Conservation (phyloP, 2,329 filamentous ascomycete species). For the Fusarium humuli region DNA sequence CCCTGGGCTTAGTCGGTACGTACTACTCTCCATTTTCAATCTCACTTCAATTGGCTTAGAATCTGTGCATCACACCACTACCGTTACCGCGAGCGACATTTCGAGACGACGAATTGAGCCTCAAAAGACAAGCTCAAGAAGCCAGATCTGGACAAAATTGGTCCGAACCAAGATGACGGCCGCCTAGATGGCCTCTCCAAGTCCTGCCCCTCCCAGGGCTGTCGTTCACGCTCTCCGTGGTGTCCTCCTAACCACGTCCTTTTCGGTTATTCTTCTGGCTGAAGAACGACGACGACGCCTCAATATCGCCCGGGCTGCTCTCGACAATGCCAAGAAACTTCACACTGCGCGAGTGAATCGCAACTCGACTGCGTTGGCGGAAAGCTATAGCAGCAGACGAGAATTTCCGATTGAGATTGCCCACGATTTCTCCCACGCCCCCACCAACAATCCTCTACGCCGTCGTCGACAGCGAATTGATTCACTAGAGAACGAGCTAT, state of each 20-base stretch:
- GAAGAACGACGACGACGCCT: conserved; percentile 69
- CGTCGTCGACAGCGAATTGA: conserved; percentile 44
- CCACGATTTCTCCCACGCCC: conserved; percentile 41
- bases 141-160: conserved; percentile 7
- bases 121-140: conserved; percentile 5
- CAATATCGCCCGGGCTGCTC: conserved; percentile 61
- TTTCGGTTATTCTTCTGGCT: conserved; percentile 65
- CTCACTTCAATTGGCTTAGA: conserved; percentile 15
- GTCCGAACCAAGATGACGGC: conserved; percentile 44
- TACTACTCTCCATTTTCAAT: conserved; percentile 15
- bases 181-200: conserved; percentile 58
- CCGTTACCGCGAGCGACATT: conserved; percentile 37
- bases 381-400: conserved; percentile 42
- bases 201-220: conserved; percentile 66
- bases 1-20: neutral
- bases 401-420: conserved; percentile 44
- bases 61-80: conserved; percentile 42
- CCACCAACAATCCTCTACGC: conserved; percentile 45
- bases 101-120: conserved; percentile 41
- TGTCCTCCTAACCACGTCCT: conserved; percentile 67
- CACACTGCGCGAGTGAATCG: conserved; percentile 54
- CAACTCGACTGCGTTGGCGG: conserved; percentile 46
- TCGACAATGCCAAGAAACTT: conserved; percentile 65
- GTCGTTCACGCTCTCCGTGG: conserved; percentile 67
- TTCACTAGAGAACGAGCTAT: neutral